Conservation (phyloP, 805 yeast genomes). For the Wickerhamomyces chambardii region DNA sequence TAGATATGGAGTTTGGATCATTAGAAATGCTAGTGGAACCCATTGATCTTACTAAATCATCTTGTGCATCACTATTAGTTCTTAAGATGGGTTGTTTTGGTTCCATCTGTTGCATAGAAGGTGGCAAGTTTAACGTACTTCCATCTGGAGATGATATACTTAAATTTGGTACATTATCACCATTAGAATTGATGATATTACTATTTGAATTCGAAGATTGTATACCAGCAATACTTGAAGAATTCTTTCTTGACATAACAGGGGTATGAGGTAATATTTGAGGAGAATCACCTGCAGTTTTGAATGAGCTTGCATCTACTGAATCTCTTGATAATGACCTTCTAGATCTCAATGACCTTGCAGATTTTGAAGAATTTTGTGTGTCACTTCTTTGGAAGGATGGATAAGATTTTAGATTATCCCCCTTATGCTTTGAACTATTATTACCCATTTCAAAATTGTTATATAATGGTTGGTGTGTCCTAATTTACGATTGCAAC, state of each 20-base stretch:
- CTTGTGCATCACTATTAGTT: conserved; percentile 26
- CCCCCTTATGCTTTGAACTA: conserved; percentile 19
- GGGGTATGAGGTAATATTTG: conserved; percentile 17
- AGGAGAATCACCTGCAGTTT: conserved; percentile 21
- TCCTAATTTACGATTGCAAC: too few species aligned
- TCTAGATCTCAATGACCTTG: conserved; percentile 32
- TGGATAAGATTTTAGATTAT: conserved; percentile 24
- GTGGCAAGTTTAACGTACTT: conserved; percentile 39
- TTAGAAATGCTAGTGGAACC: conserved; percentile 1
- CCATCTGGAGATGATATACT: conserved; percentile 19
- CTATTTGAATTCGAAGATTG: conserved; percentile 4
- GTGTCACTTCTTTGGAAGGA: conserved; percentile 46
- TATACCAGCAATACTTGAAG: conserved; percentile 7
- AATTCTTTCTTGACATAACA: conserved; percentile 14
- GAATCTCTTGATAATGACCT: conserved; percentile 17
- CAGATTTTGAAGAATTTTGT: conserved; percentile 36
- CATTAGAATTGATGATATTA: conserved; percentile 1
- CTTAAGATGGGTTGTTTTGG: conserved; percentile 71
- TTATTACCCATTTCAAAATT: conserved; percentile 21
- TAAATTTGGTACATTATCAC: conserved; percentile 6
- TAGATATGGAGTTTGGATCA: background rate
- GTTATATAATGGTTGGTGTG: background rate
- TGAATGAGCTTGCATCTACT: conserved; percentile 20
- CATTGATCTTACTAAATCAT: conserved; percentile 4
- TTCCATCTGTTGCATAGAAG: conserved; percentile 59